A percentile compares a stretch with the other conserved stretches of the same genome.
phyloP scores from a whole-genome alignment of 192 early-diverging fungal genomes.

The Backusella parvicylindrica region DNA sequence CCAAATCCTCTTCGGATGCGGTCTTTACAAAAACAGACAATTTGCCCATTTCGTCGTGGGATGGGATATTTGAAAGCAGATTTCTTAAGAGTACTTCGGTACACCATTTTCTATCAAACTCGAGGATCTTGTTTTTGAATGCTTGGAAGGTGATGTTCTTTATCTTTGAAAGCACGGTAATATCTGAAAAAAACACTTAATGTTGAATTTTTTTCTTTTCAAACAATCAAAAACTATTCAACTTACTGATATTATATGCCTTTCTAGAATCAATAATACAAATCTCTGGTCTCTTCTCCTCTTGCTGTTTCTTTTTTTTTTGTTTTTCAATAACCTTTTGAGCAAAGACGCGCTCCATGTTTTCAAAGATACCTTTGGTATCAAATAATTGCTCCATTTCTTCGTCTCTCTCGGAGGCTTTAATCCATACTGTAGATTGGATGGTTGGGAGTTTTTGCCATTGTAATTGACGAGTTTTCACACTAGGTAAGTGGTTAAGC shows the following conservation, averaged over 20 bases:
- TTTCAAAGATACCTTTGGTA: conserved; percentile 20
- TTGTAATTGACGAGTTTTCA: conserved; percentile 24
- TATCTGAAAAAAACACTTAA: conserved; percentile 11
- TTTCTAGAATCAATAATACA: conserved; percentile 69
- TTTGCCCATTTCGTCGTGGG: conserved; percentile 70
- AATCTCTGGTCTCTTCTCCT: conserved; percentile 58
- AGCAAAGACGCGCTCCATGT: conserved; percentile 23
- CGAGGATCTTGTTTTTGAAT: conserved; percentile 60
- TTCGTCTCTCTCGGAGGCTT: conserved; percentile 9
- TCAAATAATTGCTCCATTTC: conserved; percentile 14
- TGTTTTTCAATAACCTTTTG: conserved; percentile 19
- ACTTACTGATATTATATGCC: conserved; percentile 56
- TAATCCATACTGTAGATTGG: conserved; percentile 24
- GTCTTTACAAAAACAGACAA: conserved; percentile 62
- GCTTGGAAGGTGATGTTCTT: conserved; percentile 68
- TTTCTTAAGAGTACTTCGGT: conserved; percentile 66
- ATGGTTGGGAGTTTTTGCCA: conserved; percentile 29
- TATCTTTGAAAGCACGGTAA: conserved; percentile 42
- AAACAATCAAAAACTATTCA: not conserved
- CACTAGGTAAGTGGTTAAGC: conserved; percentile 20
- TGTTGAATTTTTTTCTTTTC: not conserved
- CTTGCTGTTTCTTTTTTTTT: conserved; percentile 34
- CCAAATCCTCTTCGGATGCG: conserved; percentile 57
- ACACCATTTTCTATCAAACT: conserved; percentile 62
- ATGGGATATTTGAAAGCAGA: conserved; percentile 64